Evolutionary conservation across 768 basidiomycete species (phyloP).

Genomic region (Hydnum rufescens): DNA sequence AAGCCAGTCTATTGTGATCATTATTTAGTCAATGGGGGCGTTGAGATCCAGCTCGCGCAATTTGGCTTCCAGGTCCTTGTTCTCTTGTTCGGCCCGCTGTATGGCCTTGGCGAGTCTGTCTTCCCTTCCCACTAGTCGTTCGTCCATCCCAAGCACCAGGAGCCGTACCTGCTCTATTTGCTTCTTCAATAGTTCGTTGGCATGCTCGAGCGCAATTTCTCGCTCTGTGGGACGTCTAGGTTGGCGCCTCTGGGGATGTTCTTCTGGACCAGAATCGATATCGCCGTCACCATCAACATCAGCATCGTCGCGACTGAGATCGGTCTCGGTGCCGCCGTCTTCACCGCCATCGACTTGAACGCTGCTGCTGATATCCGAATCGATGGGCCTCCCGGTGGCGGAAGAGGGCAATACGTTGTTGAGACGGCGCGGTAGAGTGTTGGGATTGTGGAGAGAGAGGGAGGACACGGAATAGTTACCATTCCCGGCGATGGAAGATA

Average conservation of each 20-base stretch:
- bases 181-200: neutral
- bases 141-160: constrained; percentile 3
- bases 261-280: neutral
- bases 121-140: neutral
- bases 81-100: neutral
- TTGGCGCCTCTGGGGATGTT: neutral
- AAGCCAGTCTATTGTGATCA: no score
- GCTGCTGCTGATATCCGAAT: no score
- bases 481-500: neutral
- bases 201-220: neutral
- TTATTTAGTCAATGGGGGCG: no score
- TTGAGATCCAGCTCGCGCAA: neutral
- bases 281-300: neutral
- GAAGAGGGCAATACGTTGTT: neutral
- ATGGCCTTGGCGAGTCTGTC: neutral
- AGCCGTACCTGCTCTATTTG: constrained; percentile 2
- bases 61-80: neutral
- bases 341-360: neutral
- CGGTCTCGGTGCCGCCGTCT: no score
- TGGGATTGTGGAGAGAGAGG: neutral
- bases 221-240: neutral
- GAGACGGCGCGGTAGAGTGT: neutral
- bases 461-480: neutral
- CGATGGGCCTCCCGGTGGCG: neutral
- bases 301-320: no score